phyloP scores from a whole-genome alignment of 148 eudicot species.

The Polygonum aviculare region DNA sequence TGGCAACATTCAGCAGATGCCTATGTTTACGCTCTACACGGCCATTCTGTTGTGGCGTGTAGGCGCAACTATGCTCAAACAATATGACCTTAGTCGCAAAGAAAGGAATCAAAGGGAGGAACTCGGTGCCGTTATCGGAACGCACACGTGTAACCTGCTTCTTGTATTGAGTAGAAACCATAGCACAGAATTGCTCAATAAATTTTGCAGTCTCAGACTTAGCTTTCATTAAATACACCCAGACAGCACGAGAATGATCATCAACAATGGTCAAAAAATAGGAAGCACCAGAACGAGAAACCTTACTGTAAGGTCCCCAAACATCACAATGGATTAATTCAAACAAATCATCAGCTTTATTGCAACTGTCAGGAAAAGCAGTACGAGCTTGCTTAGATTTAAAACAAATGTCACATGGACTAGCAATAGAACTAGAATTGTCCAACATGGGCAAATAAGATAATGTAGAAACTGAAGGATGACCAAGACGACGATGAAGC shows the following conservation, averaged over 20 bases:
- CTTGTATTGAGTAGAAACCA: not conserved
- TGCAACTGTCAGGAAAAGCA: not conserved
- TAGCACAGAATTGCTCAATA: too few relatives aligned
- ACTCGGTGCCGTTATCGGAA: not conserved
- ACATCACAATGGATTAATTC: not conserved
- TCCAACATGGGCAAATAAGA: not conserved
- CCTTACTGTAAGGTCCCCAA: not conserved
- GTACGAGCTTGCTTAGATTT: not conserved
- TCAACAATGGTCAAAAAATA: slow-evolving; percentile 2
- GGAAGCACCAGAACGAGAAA: not conserved
- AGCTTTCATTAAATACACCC: not conserved
- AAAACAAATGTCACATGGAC: not conserved
- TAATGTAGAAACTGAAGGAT: not conserved
- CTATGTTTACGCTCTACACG: not conserved
- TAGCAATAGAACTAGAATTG: not conserved
- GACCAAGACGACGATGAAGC: not conserved
- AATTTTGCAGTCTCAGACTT: too few relatives aligned
- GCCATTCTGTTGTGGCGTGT: not conserved
- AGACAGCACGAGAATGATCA: slow-evolving; percentile 7
- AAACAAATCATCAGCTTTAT: not conserved
- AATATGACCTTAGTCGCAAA: too few relatives aligned
- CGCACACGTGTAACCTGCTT: not conserved
- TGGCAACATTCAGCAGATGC: not conserved
- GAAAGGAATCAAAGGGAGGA: not conserved
- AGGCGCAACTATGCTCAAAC: not conserved